Evolutionary conservation across 192 early-diverging fungal species (phyloP), one percentile per base, ranked within the genome.

Genomic region (Spinellus fusiger): DNA sequence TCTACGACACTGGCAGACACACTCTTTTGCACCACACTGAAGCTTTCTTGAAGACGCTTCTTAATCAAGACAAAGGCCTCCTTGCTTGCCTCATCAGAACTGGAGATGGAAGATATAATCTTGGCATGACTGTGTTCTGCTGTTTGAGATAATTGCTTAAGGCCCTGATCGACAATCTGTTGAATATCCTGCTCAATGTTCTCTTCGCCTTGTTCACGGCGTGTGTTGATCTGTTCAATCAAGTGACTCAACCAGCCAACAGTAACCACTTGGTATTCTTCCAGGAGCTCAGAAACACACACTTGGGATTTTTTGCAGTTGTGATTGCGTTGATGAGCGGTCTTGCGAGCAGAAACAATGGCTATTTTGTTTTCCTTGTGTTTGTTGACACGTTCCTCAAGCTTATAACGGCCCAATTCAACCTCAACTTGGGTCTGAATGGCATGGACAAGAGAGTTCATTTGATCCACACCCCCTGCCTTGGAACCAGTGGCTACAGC

Each of bases 371-470:
- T 54, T n/a, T 44, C 38, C 37, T 63, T 63, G 10, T 54, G 61
- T 23, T 63, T 35, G 4, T 26, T 47, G 12, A 31, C 38, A 44
- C 40, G 23, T 20, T 27, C 23, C 22, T 27, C 29, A 31, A 63
- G 18, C 25, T 63, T 44, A 20, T 63, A 63, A 2, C 31, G 37
- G 5, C 38, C 12, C 4, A 54, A 40, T 18, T 63, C 52, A 13
- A 54, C 28, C 8, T 63, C 37, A 13, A 63, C 18, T 26, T 63
- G 61, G 4, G 38, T 34, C 25, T 63, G 50, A 27, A 63, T 63
- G 22, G 61, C 23, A 23, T 27, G 28, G 29, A 49, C 61, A 35
- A 63, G 35, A 23, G 61, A 52, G 7, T 32, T 49, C 61, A 63
- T 54, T 46, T 63, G 61, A 4, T 53, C 51, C 37, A 54, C 51